These are phyloP conservation scores for Aspergillus glaucus DNA, from an alignment of 2,329 filamentous ascomycete species.

Conservation along the genomic window DNA sequence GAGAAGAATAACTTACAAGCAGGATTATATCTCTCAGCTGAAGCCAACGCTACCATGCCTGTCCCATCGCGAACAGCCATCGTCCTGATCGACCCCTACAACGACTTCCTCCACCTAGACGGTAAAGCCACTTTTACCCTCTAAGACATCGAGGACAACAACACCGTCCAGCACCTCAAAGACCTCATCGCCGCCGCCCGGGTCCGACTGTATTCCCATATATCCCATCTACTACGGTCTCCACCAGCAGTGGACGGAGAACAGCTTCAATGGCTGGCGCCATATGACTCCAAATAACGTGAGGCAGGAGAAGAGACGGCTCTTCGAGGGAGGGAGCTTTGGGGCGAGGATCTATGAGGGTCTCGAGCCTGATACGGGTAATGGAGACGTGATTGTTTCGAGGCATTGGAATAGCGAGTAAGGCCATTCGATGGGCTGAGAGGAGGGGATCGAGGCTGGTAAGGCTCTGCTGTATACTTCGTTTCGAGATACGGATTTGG, in stretches of 20 bases:
- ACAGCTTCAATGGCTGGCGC: constrained; percentile 23
- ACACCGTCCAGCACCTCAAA: constrained; percentile 13
- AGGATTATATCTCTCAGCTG: too few species aligned
- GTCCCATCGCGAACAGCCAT: too few species aligned
- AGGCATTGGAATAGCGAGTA: constrained; percentile 27
- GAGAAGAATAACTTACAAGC: too few species aligned
- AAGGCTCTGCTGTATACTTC: constrained; percentile 9
- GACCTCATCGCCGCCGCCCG: constrained; percentile 18
- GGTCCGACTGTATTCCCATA: constrained; percentile 21
- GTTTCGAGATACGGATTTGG: constrained; percentile 31
- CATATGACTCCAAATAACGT: constrained; percentile 16
- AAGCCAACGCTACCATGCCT: too few species aligned
- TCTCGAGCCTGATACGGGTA: constrained; percentile 19
- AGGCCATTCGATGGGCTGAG: neutral
- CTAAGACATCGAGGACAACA: constrained; percentile 11
- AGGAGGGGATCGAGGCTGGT: neutral
- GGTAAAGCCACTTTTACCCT: constrained; percentile 11
- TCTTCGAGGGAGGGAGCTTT: constrained; percentile 22
- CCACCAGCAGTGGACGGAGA: constrained; percentile 22
- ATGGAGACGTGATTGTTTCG: constrained; percentile 24
- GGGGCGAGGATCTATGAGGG: constrained; percentile 25
- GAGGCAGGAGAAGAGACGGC: constrained; percentile 10
- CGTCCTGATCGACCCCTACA: too few species aligned
- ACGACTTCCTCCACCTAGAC: constrained; percentile 15
- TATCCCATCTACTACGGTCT: constrained; percentile 32